These are phyloP conservation scores for Hibiscus tridactylites DNA, from an alignment of 345 rosid species.

Conservation along the genomic window DNA sequence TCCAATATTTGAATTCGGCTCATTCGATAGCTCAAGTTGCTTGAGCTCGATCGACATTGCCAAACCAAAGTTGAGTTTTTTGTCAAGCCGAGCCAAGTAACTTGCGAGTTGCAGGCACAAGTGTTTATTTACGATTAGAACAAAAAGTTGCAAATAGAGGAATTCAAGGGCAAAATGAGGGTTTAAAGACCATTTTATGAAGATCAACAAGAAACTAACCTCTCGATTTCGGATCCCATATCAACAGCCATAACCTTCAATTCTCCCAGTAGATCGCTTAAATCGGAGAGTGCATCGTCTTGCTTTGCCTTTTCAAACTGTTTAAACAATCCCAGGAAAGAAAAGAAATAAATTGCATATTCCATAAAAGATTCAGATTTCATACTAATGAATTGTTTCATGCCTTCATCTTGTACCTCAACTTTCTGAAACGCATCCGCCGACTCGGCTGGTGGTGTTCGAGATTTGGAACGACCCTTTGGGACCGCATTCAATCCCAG, in stretches of 20 bases:
- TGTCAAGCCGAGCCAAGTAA: not conserved
- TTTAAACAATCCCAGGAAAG: not conserved
- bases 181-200: not conserved
- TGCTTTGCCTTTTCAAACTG: slow-evolving; percentile 79
- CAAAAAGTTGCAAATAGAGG: not conserved
- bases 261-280: slow-evolving; percentile 66
- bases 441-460: slow-evolving; percentile 42
- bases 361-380: not conserved
- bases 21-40: not conserved
- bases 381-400: not conserved
- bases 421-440: slow-evolving; percentile 66
- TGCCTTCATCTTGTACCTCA: slow-evolving; percentile 42
- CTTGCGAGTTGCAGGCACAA: not conserved
- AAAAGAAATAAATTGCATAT: not conserved
- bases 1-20: not conserved
- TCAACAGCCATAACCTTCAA: slow-evolving; percentile 78
- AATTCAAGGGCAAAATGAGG: not conserved
- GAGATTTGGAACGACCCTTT: slow-evolving; percentile 32
- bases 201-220: slow-evolving; percentile 31
- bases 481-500: slow-evolving; percentile 59
- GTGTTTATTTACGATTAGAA: too few species aligned
- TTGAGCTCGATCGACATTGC: not conserved
- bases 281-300: slow-evolving; percentile 65
- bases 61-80: not conserved
- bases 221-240: slow-evolving; percentile 76